phyloP scores from a whole-genome alignment of 495 filamentous ascomycete species.

The Aspergillus panamensis region DNA sequence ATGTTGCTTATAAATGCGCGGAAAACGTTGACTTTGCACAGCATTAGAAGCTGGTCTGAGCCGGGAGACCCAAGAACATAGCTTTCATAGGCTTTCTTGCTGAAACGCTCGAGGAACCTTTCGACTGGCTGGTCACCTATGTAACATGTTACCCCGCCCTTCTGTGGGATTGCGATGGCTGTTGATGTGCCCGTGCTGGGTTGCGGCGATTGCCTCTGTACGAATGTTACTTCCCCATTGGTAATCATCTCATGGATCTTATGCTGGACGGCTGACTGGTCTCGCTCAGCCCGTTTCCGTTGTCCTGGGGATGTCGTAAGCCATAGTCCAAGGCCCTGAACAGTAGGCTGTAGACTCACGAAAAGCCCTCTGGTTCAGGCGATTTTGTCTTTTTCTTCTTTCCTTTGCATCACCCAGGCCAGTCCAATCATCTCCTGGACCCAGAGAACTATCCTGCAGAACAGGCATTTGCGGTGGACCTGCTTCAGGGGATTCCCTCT shows the following conservation, averaged over 20 bases:
- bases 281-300: slow-evolving; percentile 19
- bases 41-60: slow-evolving; percentile 40
- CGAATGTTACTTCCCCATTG: slow-evolving; percentile 6
- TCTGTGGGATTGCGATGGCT: neutral
- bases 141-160: neutral
- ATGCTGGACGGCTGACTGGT: neutral
- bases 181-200: neutral
- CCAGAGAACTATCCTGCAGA: neutral
- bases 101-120: slow-evolving; percentile 25
- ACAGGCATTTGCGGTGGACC: neutral
- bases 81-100: slow-evolving; percentile 28
- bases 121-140: slow-evolving; percentile 5
- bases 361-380: slow-evolving; percentile 43
- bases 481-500: neutral
- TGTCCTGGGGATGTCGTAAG: slow-evolving; percentile 14
- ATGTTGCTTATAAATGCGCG: slow-evolving; percentile 34
- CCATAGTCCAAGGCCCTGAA: neutral
- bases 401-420: slow-evolving; percentile 38
- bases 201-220: neutral
- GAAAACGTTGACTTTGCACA: slow-evolving; percentile 43
- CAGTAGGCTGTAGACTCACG: slow-evolving; percentile 22
- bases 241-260: slow-evolving; percentile 11
- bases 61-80: slow-evolving; percentile 31
- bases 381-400: slow-evolving; percentile 41
- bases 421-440: slow-evolving; percentile 36